Conservation (phyloP, 805 yeast species). For the Pichia rugopelliculosa region DNA sequence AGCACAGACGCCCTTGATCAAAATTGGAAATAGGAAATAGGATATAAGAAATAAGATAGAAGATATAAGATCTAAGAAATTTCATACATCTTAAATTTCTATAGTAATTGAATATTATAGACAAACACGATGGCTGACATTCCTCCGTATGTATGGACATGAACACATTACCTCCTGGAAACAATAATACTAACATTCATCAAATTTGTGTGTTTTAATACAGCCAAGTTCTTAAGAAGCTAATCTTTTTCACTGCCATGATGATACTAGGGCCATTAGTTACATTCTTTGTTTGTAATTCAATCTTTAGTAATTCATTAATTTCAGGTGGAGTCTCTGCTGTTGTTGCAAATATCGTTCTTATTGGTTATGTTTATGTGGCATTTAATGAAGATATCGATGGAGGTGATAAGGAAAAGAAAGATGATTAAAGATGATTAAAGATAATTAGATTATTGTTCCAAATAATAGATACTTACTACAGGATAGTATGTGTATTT, state of each 20-base stretch:
- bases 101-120: not conserved
- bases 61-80: too few species aligned
- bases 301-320: constrained; percentile 41
- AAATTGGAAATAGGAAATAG: too few species aligned
- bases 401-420: constrained; percentile 28
- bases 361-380: constrained; percentile 63
- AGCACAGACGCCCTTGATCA: too few species aligned
- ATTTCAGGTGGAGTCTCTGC: constrained; percentile 80
- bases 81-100: too few species aligned
- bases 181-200: not conserved
- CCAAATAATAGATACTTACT: not conserved
- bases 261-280: constrained; percentile 65
- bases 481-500: not conserved
- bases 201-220: not conserved
- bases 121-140: constrained; percentile 28
- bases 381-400: constrained; percentile 62
- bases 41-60: too few species aligned
- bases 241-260: constrained; percentile 66
- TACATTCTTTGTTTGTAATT: constrained; percentile 43
- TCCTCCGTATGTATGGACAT: constrained; percentile 27
- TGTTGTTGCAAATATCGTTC: constrained; percentile 62
- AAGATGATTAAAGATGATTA: constrained; percentile 4
- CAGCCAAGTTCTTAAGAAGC: constrained; percentile 58
- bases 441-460: not conserved
- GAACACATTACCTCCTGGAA: too few species aligned